Evolutionary conservation across 306 rosid species (phyloP).

Genomic region (Acmispon strigosus): DNA sequence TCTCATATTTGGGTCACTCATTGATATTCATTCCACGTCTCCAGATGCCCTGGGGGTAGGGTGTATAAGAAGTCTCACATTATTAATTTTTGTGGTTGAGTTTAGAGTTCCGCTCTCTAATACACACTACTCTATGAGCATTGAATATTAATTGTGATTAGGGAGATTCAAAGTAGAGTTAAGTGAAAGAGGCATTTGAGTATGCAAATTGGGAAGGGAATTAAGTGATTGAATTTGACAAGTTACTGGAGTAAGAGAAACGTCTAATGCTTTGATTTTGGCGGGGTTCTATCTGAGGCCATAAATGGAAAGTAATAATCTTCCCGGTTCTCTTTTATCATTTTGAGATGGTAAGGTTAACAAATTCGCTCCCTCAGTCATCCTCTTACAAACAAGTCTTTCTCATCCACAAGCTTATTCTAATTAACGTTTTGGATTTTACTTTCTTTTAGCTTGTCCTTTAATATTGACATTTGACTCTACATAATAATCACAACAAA

Average conservation of each 20-base stretch:
- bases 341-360: background rate
- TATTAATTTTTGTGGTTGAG: too few relatives aligned
- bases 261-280: background rate
- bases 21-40: too few relatives aligned
- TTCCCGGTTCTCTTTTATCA: background rate
- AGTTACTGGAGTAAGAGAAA: conserved; percentile 3
- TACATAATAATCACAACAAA: background rate
- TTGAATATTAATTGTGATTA: too few relatives aligned
- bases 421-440: background rate
- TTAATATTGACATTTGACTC: too few relatives aligned
- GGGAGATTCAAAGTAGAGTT: too few relatives aligned
- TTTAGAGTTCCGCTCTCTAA: too few relatives aligned
- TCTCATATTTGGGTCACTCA: too few relatives aligned
- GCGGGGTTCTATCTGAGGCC: background rate
- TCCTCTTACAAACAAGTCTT: background rate
- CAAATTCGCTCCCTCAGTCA: background rate
- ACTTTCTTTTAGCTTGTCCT: background rate
- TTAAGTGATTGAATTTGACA: background rate
- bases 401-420: background rate
- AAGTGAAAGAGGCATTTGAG: too few relatives aligned
- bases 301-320: background rate
- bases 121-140: too few relatives aligned
- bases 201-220: too few relatives aligned
- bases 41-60: too few relatives aligned
- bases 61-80: too few relatives aligned